These are phyloP conservation scores for Apiotrichum akiyoshidainum DNA, from an alignment of 1,284 basidiomycete species.

Conservation along the genomic window DNA sequence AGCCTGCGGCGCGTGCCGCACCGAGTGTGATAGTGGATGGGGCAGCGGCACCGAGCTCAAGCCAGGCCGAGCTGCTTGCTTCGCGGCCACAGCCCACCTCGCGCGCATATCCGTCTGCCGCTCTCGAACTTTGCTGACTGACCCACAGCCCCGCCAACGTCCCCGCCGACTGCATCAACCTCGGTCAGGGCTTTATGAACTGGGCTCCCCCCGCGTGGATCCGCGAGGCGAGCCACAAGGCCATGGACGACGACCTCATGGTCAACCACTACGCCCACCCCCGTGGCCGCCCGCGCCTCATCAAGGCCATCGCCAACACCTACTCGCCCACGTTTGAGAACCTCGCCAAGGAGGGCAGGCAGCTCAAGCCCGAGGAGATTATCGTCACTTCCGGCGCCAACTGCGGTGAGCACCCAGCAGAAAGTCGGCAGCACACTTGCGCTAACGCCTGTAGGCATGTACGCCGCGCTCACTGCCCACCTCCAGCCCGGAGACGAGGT, in stretches of 20 bases:
- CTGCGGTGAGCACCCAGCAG: slow-evolving; percentile 63
- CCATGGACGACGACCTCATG: slow-evolving; percentile 62
- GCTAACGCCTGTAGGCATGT: slow-evolving; percentile 63
- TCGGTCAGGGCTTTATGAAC: slow-evolving; percentile 91
- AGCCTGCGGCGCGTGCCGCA: background rate
- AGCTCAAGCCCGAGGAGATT: slow-evolving; percentile 85
- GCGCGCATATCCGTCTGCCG: background rate
- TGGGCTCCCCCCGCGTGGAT: slow-evolving; percentile 78
- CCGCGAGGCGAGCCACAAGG: slow-evolving; percentile 67
- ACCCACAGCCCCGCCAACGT: slow-evolving; percentile 70
- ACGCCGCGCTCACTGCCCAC: slow-evolving; percentile 84
- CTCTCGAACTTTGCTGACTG: background rate
- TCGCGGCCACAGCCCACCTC: too few species aligned
- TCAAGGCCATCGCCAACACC: slow-evolving; percentile 76
- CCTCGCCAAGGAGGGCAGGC: slow-evolving; percentile 58
- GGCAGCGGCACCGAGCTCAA: background rate
- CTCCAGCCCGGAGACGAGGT: slow-evolving; percentile 89
- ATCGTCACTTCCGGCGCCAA: slow-evolving; percentile 94
- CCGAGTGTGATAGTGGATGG: too few species aligned
- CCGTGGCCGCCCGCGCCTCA: slow-evolving; percentile 75
- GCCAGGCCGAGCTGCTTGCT: background rate
- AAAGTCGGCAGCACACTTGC: too few species aligned
- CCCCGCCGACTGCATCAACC: slow-evolving; percentile 80
- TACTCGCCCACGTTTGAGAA: slow-evolving; percentile 62
- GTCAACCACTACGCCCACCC: slow-evolving; percentile 89